phyloP scores from a whole-genome alignment of 345 rosid genomes.

The Arabidopsis suecica region DNA sequence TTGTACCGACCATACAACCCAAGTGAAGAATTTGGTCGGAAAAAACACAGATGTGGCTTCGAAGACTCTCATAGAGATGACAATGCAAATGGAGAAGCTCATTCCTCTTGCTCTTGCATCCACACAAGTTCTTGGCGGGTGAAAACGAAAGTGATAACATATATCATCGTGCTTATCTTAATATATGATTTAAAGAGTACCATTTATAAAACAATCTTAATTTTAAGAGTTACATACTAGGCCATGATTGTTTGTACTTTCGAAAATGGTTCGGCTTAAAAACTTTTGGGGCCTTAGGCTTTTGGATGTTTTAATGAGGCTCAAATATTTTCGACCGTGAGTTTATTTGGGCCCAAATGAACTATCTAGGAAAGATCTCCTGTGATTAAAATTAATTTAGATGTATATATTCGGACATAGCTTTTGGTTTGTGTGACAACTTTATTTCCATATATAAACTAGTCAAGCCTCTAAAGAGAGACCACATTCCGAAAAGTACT shows the following conservation, averaged over 20 bases:
- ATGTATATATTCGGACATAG: neutral
- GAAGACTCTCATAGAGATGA: neutral
- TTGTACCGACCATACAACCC: neutral
- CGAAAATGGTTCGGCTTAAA: no score
- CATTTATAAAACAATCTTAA: no score
- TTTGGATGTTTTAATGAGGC: neutral
- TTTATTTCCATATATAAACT: slow-evolving; percentile 12
- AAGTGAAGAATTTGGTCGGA: neutral
- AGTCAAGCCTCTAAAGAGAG: slow-evolving; percentile 3
- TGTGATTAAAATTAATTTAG: neutral
- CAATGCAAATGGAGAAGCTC: neutral
- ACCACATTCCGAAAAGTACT: neutral
- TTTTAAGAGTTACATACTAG: no score
- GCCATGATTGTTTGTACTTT: no score
- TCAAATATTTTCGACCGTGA: neutral
- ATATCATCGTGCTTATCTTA: neutral
- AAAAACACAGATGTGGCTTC: neutral
- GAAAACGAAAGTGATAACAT: neutral
- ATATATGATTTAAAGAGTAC: no score
- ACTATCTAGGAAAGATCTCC: neutral
- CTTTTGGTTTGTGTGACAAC: neutral
- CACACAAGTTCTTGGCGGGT: neutral
- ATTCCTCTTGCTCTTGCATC: neutral
- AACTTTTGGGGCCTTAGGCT: no score
- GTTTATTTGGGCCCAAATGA: neutral